phyloP scores from a whole-genome alignment of 1,284 basidiomycete species.

The Cutaneotrichosporon cavernicola region DNA sequence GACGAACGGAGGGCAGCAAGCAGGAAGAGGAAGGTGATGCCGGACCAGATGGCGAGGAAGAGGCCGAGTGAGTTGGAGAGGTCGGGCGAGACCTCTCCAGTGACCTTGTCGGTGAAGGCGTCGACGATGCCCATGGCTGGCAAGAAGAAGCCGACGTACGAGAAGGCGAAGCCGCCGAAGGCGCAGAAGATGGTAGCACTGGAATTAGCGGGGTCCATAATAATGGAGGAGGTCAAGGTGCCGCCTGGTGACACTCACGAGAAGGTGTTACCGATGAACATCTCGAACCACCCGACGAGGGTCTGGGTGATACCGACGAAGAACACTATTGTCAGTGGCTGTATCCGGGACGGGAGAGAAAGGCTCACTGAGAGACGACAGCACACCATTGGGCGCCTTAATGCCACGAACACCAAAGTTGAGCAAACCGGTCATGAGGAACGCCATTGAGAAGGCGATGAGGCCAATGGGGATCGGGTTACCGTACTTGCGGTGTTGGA shows the following conservation, averaged over 20 bases:
- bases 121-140: slow-evolving; percentile 16
- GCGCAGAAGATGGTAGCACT: slow-evolving; percentile 24
- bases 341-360: not conserved
- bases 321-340: slow-evolving; percentile 15
- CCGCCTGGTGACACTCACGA: slow-evolving; percentile 5
- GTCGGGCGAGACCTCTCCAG: slow-evolving; percentile 25
- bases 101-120: slow-evolving; percentile 19
- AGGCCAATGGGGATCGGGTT: slow-evolving; percentile 28
- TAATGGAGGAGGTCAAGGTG: not conserved
- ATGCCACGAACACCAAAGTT: slow-evolving; percentile 20
- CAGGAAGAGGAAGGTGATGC: slow-evolving; percentile 24
- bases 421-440: slow-evolving; percentile 23
- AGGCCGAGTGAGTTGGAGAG: slow-evolving; percentile 20
- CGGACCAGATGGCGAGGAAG: slow-evolving; percentile 20
- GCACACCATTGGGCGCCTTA: slow-evolving; percentile 12
- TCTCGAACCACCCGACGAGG: slow-evolving; percentile 27
- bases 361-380: slow-evolving; percentile 20
- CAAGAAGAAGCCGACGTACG: slow-evolving; percentile 21
- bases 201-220: not conserved
- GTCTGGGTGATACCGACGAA: slow-evolving; percentile 27
- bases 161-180: slow-evolving; percentile 25
- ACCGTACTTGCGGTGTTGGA: slow-evolving; percentile 29
- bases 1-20: slow-evolving; percentile 26
- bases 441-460: slow-evolving; percentile 18
- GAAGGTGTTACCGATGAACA: slow-evolving; percentile 31